A percentile compares a stretch with the other conserved stretches of the same genome.
Evolutionary conservation across 108 stramenopile genomes (phyloP).

Genomic region (Thalassiosira profunda): DNA sequence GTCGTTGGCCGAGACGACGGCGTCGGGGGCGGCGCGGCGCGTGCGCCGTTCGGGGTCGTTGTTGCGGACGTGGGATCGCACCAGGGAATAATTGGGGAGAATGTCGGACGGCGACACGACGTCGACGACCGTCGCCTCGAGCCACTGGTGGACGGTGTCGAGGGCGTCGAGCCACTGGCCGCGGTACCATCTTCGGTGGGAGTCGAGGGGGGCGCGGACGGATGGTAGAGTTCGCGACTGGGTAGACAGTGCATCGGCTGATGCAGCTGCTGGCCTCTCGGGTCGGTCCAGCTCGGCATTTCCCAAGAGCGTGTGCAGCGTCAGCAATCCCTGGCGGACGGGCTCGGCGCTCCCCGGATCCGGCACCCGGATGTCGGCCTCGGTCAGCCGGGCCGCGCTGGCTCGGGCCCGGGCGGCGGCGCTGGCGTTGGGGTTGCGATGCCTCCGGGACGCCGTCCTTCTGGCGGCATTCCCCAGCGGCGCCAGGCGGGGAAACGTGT

Average conservation of each 20-base stretch:
- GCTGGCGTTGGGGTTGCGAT: no score
- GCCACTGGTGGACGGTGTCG: slow-evolving; percentile 98
- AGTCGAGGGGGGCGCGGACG: no score
- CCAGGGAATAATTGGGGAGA: slow-evolving; percentile 26
- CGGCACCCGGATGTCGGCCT: slow-evolving; percentile 60
- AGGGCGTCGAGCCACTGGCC: slow-evolving; percentile 97
- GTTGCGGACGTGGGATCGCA: not conserved
- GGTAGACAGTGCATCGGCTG: not conserved
- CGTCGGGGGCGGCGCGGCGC: slow-evolving; percentile 46
- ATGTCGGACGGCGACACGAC: slow-evolving; percentile 75
- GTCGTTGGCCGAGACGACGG: slow-evolving; percentile 78
- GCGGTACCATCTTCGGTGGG: slow-evolving; percentile 83
- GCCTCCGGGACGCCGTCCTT: no score
- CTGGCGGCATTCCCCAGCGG: not conserved
- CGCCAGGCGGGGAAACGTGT: not conserved
- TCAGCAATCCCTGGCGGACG: slow-evolving; percentile 94
- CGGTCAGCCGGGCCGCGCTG: slow-evolving; percentile 58
- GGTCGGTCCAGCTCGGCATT: slow-evolving; percentile 16
- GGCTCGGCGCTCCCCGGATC: slow-evolving; percentile 91
- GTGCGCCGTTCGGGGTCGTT: not conserved
- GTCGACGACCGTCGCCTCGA: slow-evolving; percentile 96
- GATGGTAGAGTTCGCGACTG: slow-evolving; percentile 6
- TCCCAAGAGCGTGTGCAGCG: slow-evolving; percentile 87
- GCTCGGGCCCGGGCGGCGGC: no score
- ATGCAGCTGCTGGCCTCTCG: not conserved